Evolutionary conservation across 106 monocot species (phyloP).

Genomic region (Allium cepa): DNA sequence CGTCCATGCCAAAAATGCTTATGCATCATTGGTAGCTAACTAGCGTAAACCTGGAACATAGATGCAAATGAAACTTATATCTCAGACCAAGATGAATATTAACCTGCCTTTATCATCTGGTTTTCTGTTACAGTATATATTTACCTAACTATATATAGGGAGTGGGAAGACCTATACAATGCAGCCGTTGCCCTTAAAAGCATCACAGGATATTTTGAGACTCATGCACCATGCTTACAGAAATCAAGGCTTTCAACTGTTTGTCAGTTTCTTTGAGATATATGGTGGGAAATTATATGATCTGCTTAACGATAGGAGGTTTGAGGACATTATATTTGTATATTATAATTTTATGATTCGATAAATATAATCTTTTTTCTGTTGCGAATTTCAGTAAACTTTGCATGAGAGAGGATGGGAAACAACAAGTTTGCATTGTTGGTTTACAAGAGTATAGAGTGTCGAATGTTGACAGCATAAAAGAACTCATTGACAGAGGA

Average conservation of each 20-base stretch:
- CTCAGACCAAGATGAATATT: too few species aligned
- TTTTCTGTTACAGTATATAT: too few species aligned
- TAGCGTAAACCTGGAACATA: too few species aligned
- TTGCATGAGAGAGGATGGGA: constrained; percentile 97
- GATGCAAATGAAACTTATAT: too few species aligned
- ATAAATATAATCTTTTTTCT: too few species aligned
- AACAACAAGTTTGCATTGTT: constrained; percentile 97
- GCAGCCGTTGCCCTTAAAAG: constrained; percentile 90
- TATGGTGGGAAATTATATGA: constrained; percentile 98
- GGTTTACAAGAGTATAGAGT: constrained; percentile 87
- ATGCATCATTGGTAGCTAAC: too few species aligned
- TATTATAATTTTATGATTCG: neutral
- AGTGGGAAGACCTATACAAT: constrained; percentile 99
- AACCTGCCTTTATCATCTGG: too few species aligned
- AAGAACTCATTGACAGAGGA: constrained; percentile 85
- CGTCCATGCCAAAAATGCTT: too few species aligned
- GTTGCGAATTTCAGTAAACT: constrained; percentile 55
- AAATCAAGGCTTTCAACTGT: constrained; percentile 85
- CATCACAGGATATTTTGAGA: constrained; percentile 85
- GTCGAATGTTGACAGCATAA: constrained; percentile 69
- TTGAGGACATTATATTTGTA: constrained; percentile 2
- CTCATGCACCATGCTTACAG: constrained; percentile 74
- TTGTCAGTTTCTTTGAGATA: constrained; percentile 98
- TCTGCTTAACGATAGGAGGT: constrained; percentile 92
- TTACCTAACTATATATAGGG: constrained; percentile 33